phyloP scores from a whole-genome alignment of 2,329 filamentous ascomycete genomes.

The Neofusicoccum cordaticola region DNA sequence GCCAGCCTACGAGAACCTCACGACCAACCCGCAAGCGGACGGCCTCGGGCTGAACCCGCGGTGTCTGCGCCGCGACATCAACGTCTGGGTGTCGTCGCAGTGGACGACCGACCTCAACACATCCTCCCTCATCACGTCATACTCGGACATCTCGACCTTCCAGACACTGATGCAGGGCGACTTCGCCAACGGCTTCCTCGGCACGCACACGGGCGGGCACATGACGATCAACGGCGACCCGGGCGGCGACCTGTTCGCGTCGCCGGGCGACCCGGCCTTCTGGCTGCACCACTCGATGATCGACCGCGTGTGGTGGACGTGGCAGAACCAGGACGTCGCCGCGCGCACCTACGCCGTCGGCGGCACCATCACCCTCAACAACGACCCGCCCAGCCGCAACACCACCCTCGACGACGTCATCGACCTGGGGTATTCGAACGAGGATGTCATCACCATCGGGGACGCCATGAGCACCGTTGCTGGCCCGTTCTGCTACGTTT shows the following conservation, averaged over 20 bases:
- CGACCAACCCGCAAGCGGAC: slow-evolving; percentile 27
- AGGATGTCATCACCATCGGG: slow-evolving; percentile 31
- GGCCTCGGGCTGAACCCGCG: slow-evolving; percentile 37
- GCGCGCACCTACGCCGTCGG: slow-evolving; percentile 39
- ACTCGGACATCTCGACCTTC: slow-evolving; percentile 33
- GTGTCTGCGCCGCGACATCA: slow-evolving; percentile 40
- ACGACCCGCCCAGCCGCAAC: slow-evolving; percentile 42
- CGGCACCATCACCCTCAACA: slow-evolving; percentile 47
- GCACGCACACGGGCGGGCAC: slow-evolving; percentile 49
- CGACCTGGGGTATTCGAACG: slow-evolving; percentile 37
- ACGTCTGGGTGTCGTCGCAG: slow-evolving; percentile 24
- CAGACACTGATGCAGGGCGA: slow-evolving; percentile 40
- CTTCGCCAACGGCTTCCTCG: slow-evolving; percentile 34
- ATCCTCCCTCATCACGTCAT: slow-evolving; percentile 24
- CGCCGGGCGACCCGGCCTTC: slow-evolving; percentile 47
- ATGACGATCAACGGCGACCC: slow-evolving; percentile 47
- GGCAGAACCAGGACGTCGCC: slow-evolving; percentile 46
- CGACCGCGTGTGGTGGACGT: slow-evolving; percentile 50
- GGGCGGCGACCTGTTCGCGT: slow-evolving; percentile 46
- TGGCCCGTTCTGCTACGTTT: slow-evolving; percentile 50
- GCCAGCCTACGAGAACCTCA: slow-evolving; percentile 31
- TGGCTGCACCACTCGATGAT: slow-evolving; percentile 50
- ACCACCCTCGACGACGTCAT: slow-evolving; percentile 46
- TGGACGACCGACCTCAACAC: slow-evolving; percentile 28
- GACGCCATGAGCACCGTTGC: slow-evolving; percentile 43